Evolutionary conservation across 345 rosid species (phyloP).

Genomic region (Murraya paniculata): DNA sequence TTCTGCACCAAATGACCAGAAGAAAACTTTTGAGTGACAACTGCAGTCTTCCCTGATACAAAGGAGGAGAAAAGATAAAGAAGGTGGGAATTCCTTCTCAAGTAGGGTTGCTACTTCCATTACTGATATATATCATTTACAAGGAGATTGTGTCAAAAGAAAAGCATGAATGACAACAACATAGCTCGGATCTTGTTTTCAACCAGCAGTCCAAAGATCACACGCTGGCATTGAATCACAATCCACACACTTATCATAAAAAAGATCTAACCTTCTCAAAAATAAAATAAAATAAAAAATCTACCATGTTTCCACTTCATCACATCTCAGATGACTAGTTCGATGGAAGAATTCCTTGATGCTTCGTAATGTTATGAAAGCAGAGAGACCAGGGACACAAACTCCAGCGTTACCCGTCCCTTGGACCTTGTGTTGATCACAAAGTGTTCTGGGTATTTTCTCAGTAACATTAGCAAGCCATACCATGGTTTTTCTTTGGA

Average conservation of each 20-base stretch:
- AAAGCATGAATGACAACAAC: background rate
- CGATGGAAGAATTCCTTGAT: background rate
- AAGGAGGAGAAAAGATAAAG: no score
- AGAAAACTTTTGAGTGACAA: background rate
- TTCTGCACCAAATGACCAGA: no score
- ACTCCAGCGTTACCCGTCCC: constrained; percentile 72
- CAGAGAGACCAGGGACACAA: constrained; percentile 90
- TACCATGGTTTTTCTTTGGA: constrained; percentile 89
- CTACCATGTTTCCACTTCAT: background rate
- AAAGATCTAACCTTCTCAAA: background rate
- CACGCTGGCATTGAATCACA: background rate
- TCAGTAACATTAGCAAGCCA: constrained; percentile 79
- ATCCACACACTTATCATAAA: background rate
- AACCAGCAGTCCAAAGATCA: background rate
- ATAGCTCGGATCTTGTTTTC: constrained; percentile 7
- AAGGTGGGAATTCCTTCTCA: background rate
- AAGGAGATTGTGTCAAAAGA: background rate
- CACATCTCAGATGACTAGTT: background rate
- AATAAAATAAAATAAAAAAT: no score
- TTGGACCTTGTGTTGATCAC: constrained; percentile 92
- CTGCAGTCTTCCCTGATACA: background rate
- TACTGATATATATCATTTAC: background rate
- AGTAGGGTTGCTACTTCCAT: background rate
- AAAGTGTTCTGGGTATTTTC: constrained; percentile 92
- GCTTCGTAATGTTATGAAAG: constrained; percentile 37